Conservation (phyloP, 2,329 filamentous ascomycete genomes). For the Coleophoma eucalyptorum region DNA sequence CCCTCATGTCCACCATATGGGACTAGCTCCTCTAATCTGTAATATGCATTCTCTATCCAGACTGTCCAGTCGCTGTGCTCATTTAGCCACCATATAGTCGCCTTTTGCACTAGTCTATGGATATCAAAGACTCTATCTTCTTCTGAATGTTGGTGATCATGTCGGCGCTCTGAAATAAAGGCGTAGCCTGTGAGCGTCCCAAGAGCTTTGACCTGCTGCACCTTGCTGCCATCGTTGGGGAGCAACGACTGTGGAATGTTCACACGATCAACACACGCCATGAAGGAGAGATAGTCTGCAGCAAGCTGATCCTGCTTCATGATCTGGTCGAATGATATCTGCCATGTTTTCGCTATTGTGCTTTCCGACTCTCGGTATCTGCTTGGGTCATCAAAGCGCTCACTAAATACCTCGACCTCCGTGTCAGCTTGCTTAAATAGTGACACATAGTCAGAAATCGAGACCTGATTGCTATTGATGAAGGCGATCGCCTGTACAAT, state of each 20-base stretch:
- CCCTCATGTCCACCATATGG: too few relatives aligned
- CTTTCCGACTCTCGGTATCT: too few relatives aligned
- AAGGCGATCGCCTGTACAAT: conserved; percentile 37
- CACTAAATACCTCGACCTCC: conserved; percentile 27
- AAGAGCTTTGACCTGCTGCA: conserved; percentile 10
- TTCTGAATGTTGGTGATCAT: too few relatives aligned
- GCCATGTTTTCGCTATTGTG: conserved; percentile 30
- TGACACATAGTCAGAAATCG: conserved; percentile 28
- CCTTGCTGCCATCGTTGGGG: conserved; percentile 11
- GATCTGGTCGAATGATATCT: conserved; percentile 37
- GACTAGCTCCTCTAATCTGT: too few relatives aligned
- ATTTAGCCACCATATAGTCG: too few relatives aligned
- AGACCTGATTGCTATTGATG: conserved; percentile 25
- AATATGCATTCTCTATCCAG: too few relatives aligned
- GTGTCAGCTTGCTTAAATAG: conserved; percentile 27
- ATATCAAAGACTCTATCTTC: conserved; percentile 10
- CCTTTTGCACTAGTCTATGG: conserved; percentile 15
- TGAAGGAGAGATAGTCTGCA: conserved; percentile 32
- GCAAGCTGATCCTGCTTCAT: conserved; percentile 22
- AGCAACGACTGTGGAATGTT: conserved; percentile 32
- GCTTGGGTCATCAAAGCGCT: conserved; percentile 29
- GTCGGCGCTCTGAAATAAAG: conserved; percentile 11
- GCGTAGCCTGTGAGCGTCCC: conserved; percentile 12
- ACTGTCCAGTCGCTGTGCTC: too few relatives aligned
- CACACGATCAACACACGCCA: conserved; percentile 36